phyloP scores from a whole-genome alignment of 345 rosid species.

The Eucalyptus marginata region DNA sequence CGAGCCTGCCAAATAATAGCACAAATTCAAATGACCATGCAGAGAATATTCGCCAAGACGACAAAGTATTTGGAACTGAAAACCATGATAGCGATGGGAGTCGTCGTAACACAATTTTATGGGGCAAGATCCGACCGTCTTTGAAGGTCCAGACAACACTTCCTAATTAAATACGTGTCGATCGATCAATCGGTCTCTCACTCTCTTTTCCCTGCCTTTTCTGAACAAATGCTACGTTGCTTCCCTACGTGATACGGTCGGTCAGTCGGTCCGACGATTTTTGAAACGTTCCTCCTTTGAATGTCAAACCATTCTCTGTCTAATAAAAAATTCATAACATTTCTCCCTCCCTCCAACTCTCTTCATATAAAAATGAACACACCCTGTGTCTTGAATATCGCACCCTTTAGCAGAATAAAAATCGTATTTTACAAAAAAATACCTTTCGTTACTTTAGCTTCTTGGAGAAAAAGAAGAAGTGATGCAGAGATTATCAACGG shows the following conservation, averaged over 20 bases:
- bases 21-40: neutral
- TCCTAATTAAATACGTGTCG: neutral
- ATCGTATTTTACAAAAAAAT: neutral
- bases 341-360: neutral
- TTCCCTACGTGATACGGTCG: neutral
- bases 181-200: neutral
- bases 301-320: neutral
- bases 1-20: neutral
- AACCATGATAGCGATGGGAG: neutral
- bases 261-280: neutral
- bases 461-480: neutral
- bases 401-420: neutral
- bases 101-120: neutral
- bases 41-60: neutral
- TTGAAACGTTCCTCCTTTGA: neutral
- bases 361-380: neutral
- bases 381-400: neutral
- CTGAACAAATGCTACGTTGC: neutral
- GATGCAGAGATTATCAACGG: slow-evolving; percentile 30
- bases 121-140: neutral
- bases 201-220: neutral
- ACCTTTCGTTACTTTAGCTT: neutral
- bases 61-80: neutral
- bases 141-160: slow-evolving; percentile 8
- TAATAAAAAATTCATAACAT: neutral